A percentile compares a stretch with the other conserved stretches of the same genome.
These are phyloP conservation scores for Russula griseocarnosa DNA, from an alignment of 768 basidiomycete genomes.

Conservation along the genomic window DNA sequence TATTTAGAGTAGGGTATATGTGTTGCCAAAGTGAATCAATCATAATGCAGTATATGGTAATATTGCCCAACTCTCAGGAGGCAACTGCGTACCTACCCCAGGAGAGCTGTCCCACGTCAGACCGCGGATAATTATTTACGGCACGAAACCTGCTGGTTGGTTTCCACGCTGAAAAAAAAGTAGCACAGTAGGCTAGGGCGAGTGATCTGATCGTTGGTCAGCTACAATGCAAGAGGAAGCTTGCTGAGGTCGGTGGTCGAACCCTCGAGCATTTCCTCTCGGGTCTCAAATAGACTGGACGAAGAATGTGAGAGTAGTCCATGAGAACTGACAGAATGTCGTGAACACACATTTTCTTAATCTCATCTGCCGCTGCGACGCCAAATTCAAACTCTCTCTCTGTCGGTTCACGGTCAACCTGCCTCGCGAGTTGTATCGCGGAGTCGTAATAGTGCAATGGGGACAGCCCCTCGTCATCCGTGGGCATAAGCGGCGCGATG, in stretches of 20 bases:
- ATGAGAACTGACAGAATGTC: conserved; percentile 2
- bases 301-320: conserved; percentile 4
- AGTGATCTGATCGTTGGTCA: not conserved
- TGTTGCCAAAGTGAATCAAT: not conserved
- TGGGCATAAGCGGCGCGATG: conserved; percentile 55
- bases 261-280: conserved; percentile 58
- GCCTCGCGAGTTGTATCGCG: conserved; percentile 66
- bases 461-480: conserved; percentile 61
- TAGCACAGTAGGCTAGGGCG: not conserved
- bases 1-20: not conserved
- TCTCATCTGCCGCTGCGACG: conserved; percentile 56
- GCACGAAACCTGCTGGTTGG: not conserved
- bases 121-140: not conserved
- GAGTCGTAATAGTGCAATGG: conserved; percentile 74
- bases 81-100: not conserved
- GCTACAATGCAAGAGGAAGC: conserved; percentile 1
- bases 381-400: conserved; percentile 66
- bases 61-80: not conserved
- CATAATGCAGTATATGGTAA: not conserved
- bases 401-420: conserved; percentile 54
- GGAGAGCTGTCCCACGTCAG: conserved; percentile 26
- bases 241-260: conserved; percentile 44
- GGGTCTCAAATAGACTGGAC: conserved; percentile 60
- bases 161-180: not conserved
- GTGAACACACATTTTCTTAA: conserved; percentile 54